Evolutionary conservation across 768 basidiomycete genomes (phyloP).

Genomic region (Hygrocybe coccinea): DNA sequence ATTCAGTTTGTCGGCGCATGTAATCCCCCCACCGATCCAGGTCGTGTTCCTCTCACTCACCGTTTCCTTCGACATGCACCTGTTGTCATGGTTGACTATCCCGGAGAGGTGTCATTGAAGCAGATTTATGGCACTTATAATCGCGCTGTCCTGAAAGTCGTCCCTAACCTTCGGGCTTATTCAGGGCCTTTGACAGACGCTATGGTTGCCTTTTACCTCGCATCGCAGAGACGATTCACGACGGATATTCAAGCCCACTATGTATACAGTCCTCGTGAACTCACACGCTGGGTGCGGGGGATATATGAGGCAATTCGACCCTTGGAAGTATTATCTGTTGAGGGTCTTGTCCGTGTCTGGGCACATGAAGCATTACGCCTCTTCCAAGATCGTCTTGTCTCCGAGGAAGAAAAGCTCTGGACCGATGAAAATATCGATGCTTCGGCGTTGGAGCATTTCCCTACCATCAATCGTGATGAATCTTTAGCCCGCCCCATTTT

Average conservation of each 20-base stretch:
- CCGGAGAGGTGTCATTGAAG: constrained; percentile 91
- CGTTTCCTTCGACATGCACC: constrained; percentile 98
- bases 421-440: constrained; percentile 89
- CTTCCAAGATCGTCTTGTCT: constrained; percentile 95
- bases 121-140: constrained; percentile 99
- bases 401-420: constrained; percentile 89
- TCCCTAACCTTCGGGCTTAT: constrained; percentile 89
- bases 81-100: constrained; percentile 98
- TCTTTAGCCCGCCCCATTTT: constrained; percentile 86
- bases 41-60: constrained; percentile 95
- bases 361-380: constrained; percentile 95
- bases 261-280: constrained; percentile 97
- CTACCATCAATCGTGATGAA: constrained; percentile 82
- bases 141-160: constrained; percentile 90
- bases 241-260: constrained; percentile 98
- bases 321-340: constrained; percentile 86
- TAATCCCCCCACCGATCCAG: constrained; percentile 98
- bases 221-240: constrained; percentile 91
- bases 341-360: constrained; percentile 96
- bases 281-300: constrained; percentile 95
- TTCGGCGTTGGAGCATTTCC: constrained; percentile 86
- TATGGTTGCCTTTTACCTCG: constrained; percentile 94
- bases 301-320: constrained; percentile 96
- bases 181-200: constrained; percentile 93
- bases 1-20: constrained; percentile 99